A percentile compares a stretch with the other conserved stretches of the same genome.
Conservation (phyloP, 2,329 filamentous ascomycete genomes). For the Verticillium longisporum region DNA sequence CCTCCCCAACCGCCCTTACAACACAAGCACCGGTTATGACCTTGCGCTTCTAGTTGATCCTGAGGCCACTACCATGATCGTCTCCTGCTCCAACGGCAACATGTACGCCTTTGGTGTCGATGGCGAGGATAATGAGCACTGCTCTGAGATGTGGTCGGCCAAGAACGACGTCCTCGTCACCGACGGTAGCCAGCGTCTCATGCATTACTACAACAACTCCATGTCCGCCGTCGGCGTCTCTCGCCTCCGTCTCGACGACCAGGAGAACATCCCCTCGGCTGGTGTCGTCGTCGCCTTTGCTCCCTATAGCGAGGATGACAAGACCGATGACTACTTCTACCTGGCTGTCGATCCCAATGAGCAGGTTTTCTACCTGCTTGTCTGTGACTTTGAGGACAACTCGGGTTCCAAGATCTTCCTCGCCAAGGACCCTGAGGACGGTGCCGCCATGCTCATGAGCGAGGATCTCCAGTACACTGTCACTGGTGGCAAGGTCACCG, state of each 20-base stretch:
- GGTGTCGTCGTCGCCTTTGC: conserved; percentile 13
- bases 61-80: conserved; percentile 12
- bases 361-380: conserved; percentile 18
- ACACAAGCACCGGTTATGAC: conserved; percentile 12
- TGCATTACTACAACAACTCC: conserved; percentile 26
- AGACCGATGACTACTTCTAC: conserved; percentile 11
- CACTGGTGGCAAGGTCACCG: conserved; percentile 17
- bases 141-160: conserved; percentile 16
- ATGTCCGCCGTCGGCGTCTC: conserved; percentile 23
- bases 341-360: conserved; percentile 13
- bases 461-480: conserved; percentile 16
- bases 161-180: conserved; percentile 12
- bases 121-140: conserved; percentile 11
- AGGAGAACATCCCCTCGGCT: conserved; percentile 8
- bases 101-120: conserved; percentile 19
- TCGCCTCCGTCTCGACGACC: conserved; percentile 17
- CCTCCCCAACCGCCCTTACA: conserved; percentile 9
- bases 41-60: conserved; percentile 15
- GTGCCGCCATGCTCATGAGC: conserved; percentile 15
- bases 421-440: conserved; percentile 15
- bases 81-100: conserved; percentile 26
- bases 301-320: conserved; percentile 4
- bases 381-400: conserved; percentile 19
- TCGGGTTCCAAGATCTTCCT: conserved; percentile 19
- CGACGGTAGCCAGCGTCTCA: conserved; percentile 16